These are phyloP conservation scores for Phytopythium sindhum DNA, from an alignment of 352 stramenopile genomes.

Conservation along the genomic window DNA sequence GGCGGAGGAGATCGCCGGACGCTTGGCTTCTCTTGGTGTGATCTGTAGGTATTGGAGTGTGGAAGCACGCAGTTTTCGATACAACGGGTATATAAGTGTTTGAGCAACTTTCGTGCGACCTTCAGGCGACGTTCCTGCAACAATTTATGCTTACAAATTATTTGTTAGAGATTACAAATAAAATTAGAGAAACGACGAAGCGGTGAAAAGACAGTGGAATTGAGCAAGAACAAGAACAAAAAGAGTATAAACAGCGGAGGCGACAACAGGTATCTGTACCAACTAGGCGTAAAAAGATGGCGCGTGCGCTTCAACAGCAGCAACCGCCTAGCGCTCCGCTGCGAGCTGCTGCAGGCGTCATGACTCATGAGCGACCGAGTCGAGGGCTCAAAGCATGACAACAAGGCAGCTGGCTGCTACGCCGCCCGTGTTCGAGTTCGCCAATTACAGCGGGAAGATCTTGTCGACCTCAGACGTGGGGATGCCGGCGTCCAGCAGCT, in stretches of 20 bases:
- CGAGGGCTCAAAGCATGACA: too few relatives aligned
- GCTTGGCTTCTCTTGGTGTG: too few relatives aligned
- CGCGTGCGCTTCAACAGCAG: neutral
- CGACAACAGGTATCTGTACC: neutral
- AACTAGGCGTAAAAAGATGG: neutral
- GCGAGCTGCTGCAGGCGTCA: too few relatives aligned
- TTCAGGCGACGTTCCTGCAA: neutral
- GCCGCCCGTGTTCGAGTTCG: too few relatives aligned
- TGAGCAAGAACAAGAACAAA: neutral
- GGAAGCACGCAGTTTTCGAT: too few relatives aligned
- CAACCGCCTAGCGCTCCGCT: too few relatives aligned
- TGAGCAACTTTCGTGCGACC: neutral
- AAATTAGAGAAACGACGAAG: neutral
- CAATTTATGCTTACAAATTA: too few relatives aligned
- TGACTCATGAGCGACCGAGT: too few relatives aligned
- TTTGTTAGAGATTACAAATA: neutral
- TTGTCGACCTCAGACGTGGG: slow-evolving; percentile 33
- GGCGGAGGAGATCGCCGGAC: too few relatives aligned
- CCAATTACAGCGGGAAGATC: slow-evolving; percentile 34
- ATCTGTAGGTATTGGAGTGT: too few relatives aligned
- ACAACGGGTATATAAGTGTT: neutral
- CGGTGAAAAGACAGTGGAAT: neutral
- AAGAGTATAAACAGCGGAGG: neutral
- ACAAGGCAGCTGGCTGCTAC: too few relatives aligned
- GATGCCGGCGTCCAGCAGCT: slow-evolving; percentile 44